Percentiles rank a stretch among this genome's conserved stretches.
These are phyloP conservation scores for Thalassiosira hispida DNA, from an alignment of 352 stramenopile species.

Conservation along the genomic window DNA sequence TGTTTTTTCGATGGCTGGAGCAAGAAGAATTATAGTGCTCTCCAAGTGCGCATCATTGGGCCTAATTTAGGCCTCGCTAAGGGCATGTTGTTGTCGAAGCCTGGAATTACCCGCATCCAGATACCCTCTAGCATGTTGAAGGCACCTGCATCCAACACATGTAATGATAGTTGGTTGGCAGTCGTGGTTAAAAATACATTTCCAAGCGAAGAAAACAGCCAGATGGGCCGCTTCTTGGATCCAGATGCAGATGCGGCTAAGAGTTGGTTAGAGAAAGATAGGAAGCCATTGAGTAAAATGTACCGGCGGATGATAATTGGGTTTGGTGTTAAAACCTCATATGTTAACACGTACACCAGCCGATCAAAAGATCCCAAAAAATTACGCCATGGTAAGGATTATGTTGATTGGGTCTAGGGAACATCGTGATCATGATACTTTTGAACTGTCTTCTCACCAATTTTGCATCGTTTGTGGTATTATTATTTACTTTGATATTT, in stretches of 20 bases:
- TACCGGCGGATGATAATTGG: constrained; percentile 43
- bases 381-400: constrained; percentile 38
- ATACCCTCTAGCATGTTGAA: constrained; percentile 65
- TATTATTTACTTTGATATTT: not conserved
- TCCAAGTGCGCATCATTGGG: constrained; percentile 64
- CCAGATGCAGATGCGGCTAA: constrained; percentile 19
- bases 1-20: constrained; percentile 28
- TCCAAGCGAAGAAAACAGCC: constrained; percentile 29
- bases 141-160: constrained; percentile 15
- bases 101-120: constrained; percentile 54
- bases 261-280: constrained; percentile 25
- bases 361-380: constrained; percentile 1
- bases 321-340: constrained; percentile 27
- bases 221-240: constrained; percentile 36
- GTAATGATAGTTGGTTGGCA: constrained; percentile 12
- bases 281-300: constrained; percentile 48
- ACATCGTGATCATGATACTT: not conserved
- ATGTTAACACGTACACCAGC: constrained; percentile 38
- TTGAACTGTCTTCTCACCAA: not conserved
- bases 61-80: constrained; percentile 54
- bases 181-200: constrained; percentile 35
- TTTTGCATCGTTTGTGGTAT: not conserved
- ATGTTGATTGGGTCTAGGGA: not conserved
- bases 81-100: constrained; percentile 32
- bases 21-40: constrained; percentile 25